Evolutionary conservation across 176 grass and related monocot genomes (phyloP).

Genomic region (Ensete ventricosum): DNA sequence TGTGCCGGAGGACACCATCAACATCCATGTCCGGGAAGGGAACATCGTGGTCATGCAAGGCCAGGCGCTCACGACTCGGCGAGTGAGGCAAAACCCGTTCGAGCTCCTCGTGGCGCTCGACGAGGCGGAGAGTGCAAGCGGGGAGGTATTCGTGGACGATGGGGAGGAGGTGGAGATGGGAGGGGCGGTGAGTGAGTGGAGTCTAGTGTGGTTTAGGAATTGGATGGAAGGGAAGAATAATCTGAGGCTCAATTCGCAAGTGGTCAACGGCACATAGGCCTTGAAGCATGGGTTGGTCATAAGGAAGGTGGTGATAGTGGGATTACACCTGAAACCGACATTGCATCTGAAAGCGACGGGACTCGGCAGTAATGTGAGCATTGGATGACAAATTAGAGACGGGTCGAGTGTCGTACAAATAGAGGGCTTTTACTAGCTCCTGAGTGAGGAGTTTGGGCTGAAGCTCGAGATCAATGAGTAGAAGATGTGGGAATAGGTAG

Average conservation of each 20-base stretch:
- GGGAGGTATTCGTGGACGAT: constrained; percentile 58
- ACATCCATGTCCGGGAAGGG: constrained; percentile 51
- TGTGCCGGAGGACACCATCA: constrained; percentile 43
- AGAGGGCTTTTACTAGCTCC: neutral
- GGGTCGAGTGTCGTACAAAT: neutral
- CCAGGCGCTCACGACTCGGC: constrained; percentile 25
- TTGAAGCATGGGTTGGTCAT: neutral
- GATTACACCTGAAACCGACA: neutral
- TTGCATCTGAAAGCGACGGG: neutral
- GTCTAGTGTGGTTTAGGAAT: constrained; percentile 35
- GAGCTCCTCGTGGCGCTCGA: constrained; percentile 47
- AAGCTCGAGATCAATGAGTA: neutral
- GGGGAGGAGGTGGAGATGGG: constrained; percentile 65
- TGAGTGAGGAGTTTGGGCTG: neutral
- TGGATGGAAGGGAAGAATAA: constrained; percentile 1
- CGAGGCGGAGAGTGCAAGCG: constrained; percentile 25
- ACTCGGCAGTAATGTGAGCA: neutral
- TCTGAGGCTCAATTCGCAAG: constrained; percentile 16
- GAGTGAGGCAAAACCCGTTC: constrained; percentile 30
- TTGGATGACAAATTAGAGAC: neutral
- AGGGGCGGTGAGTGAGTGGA: constrained; percentile 24
- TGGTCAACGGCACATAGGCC: neutral
- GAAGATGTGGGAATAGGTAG: neutral
- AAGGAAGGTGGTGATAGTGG: neutral
- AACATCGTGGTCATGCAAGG: constrained; percentile 46